Conservation (phyloP, 192 early-diverging fungal genomes). For the Neocallimastix lanati region DNA sequence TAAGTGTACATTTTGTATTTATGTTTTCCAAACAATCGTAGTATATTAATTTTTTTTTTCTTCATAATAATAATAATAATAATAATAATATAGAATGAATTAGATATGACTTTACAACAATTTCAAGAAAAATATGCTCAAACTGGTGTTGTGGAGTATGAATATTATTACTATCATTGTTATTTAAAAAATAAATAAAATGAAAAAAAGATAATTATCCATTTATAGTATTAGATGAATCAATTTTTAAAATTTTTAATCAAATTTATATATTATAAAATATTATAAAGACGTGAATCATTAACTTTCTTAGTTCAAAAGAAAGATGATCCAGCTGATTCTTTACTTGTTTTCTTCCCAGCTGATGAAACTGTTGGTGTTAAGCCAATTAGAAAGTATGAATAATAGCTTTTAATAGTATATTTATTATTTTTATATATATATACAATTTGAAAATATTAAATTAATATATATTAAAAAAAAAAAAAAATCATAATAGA, state of each 20-base stretch:
- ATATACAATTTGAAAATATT: not conserved
- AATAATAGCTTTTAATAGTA: too few relatives aligned
- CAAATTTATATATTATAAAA: too few relatives aligned
- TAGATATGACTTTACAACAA: constrained; percentile 62
- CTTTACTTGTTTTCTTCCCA: constrained; percentile 82
- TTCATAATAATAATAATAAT: too few relatives aligned
- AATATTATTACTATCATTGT: not conserved
- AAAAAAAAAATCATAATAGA: constrained; percentile 18
- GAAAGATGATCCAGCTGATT: constrained; percentile 57
- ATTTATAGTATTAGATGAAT: too few relatives aligned
- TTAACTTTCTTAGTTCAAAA: constrained; percentile 76
- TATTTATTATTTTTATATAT: too few relatives aligned
- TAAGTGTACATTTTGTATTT: too few relatives aligned
- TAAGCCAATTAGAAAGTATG: constrained; percentile 70
- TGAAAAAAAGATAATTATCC: too few relatives aligned
- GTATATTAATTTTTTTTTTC: too few relatives aligned
- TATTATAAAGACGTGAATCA: constrained; percentile 32
- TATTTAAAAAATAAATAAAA: too few relatives aligned
- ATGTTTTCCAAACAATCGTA: too few relatives aligned
- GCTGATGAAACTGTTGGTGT: constrained; percentile 77
- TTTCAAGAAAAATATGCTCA: constrained; percentile 52
- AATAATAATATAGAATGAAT: constrained; percentile 26
- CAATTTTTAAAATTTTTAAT: too few relatives aligned
- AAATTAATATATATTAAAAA: constrained; percentile 1
- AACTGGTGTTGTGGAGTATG: constrained; percentile 61